Percentiles rank a stretch among this genome's conserved stretches.
Conservation (phyloP, 2,329 filamentous ascomycete species). For the Hymenotorrendiella dingleyae region DNA sequence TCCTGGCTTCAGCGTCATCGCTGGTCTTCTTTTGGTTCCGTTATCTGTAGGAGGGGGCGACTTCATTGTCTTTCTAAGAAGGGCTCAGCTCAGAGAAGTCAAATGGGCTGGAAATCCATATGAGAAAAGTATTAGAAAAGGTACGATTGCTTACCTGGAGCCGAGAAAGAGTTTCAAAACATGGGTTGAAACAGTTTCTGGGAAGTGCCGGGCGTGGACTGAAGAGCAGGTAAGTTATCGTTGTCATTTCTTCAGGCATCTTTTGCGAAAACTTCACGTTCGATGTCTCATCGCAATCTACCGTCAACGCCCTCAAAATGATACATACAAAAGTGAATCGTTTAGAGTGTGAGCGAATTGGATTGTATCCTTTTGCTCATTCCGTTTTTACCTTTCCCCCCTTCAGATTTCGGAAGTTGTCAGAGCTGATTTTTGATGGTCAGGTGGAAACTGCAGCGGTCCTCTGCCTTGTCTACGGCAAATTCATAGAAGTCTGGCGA, state of each 20-base stretch:
- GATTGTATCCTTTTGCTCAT: no score
- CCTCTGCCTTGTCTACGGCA: constrained; percentile 74
- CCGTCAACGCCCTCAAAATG: no score
- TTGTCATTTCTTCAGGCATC: no score
- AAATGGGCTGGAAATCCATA: constrained; percentile 81
- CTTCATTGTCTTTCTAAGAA: constrained; percentile 70
- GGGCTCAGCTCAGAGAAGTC: constrained; percentile 66
- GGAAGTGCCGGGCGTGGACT: constrained; percentile 81
- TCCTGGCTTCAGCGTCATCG: constrained; percentile 72
- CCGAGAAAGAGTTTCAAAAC: constrained; percentile 73
- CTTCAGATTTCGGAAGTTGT: no score
- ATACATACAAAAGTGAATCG: no score
- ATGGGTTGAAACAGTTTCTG: constrained; percentile 76
- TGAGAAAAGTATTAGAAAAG: constrained; percentile 67
- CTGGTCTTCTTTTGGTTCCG: constrained; percentile 76
- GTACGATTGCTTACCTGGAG: constrained; percentile 68
- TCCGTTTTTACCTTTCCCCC: no score
- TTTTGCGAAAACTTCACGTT: no score
- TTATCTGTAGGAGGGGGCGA: constrained; percentile 60
- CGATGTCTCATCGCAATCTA: no score
- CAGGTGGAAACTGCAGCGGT: constrained; percentile 86
- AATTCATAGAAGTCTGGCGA: constrained; percentile 88
- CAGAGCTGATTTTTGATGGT: no score
- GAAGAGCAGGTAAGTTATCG: no score
- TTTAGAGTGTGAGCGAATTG: no score